A percentile compares a stretch with the other conserved stretches of the same genome.
phyloP scores from a whole-genome alignment of 768 basidiomycete species.

The Boletus coccyginus region DNA sequence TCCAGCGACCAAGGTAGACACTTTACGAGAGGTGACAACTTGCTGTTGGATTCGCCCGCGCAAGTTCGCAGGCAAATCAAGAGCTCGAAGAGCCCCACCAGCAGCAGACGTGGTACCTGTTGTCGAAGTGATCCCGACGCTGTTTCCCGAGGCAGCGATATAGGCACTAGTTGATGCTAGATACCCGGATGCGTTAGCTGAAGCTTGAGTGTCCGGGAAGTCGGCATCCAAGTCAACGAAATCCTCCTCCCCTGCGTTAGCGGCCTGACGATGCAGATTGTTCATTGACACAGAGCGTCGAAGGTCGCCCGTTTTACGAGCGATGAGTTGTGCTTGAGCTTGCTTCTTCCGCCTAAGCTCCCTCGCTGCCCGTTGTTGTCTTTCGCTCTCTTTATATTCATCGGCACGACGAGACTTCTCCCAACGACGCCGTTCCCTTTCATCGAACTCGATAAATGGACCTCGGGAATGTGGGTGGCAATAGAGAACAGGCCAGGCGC shows the following conservation, averaged over 20 bases:
- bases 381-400: constrained; percentile 36
- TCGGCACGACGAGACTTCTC: constrained; percentile 49
- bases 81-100: constrained; percentile 41
- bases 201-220: constrained; percentile 40
- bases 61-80: constrained; percentile 52
- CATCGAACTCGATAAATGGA: constrained; percentile 75
- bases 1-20: constrained; percentile 30
- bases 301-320: constrained; percentile 49
- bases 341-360: constrained; percentile 30
- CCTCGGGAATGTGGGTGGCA: constrained; percentile 72
- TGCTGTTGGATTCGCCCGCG: constrained; percentile 59
- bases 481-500: constrained; percentile 81
- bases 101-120: constrained; percentile 80
- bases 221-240: constrained; percentile 42
- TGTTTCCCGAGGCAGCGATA: constrained; percentile 93
- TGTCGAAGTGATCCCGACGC: constrained; percentile 87
- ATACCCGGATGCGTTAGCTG: constrained; percentile 69
- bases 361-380: constrained; percentile 22
- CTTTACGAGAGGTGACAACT: constrained; percentile 63
- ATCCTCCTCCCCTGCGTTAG: constrained; percentile 39
- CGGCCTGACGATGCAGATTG: constrained; percentile 61
- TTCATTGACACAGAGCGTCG: constrained; percentile 75
- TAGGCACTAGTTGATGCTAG: constrained; percentile 60
- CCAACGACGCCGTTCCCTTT: constrained; percentile 66
- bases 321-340: constrained; percentile 25